A percentile compares a stretch with the other conserved stretches of the same genome.
Conservation (phyloP, 768 basidiomycete genomes). For the Mycena albidolilacea region DNA sequence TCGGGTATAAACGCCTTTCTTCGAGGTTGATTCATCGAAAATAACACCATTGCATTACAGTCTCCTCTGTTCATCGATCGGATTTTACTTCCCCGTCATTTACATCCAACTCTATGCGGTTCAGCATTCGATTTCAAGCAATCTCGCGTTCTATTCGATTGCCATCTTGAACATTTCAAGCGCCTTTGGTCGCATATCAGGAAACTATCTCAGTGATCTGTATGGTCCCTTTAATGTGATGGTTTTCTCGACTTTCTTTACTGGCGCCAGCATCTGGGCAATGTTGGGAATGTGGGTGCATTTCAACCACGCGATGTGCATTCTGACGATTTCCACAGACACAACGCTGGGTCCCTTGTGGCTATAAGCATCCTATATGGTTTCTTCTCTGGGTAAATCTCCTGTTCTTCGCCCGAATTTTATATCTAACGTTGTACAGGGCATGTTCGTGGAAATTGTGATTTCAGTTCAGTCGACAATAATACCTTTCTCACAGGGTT, state of each 20-base stretch:
- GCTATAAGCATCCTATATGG: constrained; percentile 64
- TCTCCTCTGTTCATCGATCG: constrained; percentile 23
- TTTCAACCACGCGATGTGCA: background rate
- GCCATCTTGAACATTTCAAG: constrained; percentile 54
- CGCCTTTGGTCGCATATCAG: constrained; percentile 52
- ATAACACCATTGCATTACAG: background rate
- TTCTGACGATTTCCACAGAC: constrained; percentile 41
- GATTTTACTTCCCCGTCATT: constrained; percentile 35
- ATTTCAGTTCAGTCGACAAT: background rate
- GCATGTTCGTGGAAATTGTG: constrained; percentile 2
- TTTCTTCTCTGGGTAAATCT: constrained; percentile 60
- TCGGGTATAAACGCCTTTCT: constrained; percentile 42
- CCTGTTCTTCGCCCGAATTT: background rate
- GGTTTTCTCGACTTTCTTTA: constrained; percentile 50
- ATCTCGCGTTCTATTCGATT: constrained; percentile 44
- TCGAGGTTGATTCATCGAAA: background rate
- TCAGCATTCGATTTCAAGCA: constrained; percentile 41
- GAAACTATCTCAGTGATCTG: constrained; percentile 54
- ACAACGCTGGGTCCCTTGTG: constrained; percentile 52
- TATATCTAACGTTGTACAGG: background rate
- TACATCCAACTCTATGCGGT: constrained; percentile 40
- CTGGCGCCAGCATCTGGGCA: constrained; percentile 57
- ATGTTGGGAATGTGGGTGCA: constrained; percentile 53
- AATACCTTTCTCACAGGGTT: constrained; percentile 45
- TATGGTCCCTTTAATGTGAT: constrained; percentile 57